Evolutionary conservation across 345 rosid species (phyloP).

Genomic region (Hibiscus trionum): DNA sequence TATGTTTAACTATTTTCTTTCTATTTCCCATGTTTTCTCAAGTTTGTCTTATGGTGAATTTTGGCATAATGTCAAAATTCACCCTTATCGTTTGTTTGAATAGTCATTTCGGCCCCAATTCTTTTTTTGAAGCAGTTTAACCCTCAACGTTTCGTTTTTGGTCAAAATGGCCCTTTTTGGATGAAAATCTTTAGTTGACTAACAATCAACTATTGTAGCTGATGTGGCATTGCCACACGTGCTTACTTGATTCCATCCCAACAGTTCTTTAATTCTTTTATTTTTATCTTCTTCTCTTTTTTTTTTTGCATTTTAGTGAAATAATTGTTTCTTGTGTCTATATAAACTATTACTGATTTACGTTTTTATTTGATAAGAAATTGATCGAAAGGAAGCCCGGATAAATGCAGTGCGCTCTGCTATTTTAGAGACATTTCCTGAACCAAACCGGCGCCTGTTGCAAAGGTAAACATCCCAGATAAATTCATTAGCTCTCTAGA

Average conservation of each 20-base stretch:
- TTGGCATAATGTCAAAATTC: no score
- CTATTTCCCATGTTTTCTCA: conserved; percentile 8
- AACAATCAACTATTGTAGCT: no score
- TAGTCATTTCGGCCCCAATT: no score
- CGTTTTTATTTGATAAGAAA: conserved; percentile 41
- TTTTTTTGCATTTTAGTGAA: conserved; percentile 1
- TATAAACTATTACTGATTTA: conserved; percentile 8
- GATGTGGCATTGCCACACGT: no score
- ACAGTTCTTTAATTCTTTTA: background rate
- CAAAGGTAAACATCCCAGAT: conserved; percentile 45
- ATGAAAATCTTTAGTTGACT: no score
- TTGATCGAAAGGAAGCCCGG: conserved; percentile 81
- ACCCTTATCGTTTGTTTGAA: no score
- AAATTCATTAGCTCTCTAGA: background rate
- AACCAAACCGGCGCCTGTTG: conserved; percentile 87
- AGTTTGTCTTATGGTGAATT: conserved; percentile 2
- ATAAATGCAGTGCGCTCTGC: conserved; percentile 76
- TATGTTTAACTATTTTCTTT: conserved; percentile 32
- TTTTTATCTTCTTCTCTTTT: background rate
- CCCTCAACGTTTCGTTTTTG: no score
- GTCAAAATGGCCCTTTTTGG: no score
- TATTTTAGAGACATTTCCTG: conserved; percentile 92
- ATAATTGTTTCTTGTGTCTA: background rate
- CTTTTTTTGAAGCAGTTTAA: no score
- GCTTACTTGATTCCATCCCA: background rate